These are phyloP conservation scores for Raddia guianensis DNA, from an alignment of 176 grass and related monocot genomes.

Conservation along the genomic window DNA sequence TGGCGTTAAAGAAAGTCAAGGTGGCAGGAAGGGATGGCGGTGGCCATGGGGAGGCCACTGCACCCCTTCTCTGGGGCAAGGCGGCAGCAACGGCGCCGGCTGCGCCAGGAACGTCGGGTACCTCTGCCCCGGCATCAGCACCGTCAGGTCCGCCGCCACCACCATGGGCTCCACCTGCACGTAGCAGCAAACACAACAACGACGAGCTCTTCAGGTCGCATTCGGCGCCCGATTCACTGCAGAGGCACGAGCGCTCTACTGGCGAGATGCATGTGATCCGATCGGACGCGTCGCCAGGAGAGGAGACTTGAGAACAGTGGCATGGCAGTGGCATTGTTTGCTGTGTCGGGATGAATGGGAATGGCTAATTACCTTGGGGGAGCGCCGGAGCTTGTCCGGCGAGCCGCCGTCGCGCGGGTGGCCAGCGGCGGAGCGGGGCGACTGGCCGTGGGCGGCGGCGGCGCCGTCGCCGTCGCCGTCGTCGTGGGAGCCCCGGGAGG, in stretches of 20 bases:
- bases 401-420: conserved; percentile 17
- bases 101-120: conserved; percentile 91
- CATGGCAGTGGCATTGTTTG: conserved; percentile 11
- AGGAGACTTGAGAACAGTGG: not conserved
- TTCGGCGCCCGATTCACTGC: not conserved
- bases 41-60: conserved; percentile 64
- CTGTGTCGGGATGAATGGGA: not conserved
- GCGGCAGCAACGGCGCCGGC: conserved; percentile 80
- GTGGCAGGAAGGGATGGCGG: conserved; percentile 19
- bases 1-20: conserved; percentile 2
- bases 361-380: conserved; percentile 38
- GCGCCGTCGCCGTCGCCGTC: not conserved
- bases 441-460: not conserved
- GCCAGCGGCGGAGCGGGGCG: not conserved
- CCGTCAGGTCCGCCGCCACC: conserved; percentile 56
- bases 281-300: not conserved
- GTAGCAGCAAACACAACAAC: not conserved
- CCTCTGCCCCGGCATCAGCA: conserved; percentile 91
- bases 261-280: conserved; percentile 39
- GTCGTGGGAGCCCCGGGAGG: conserved; percentile 39
- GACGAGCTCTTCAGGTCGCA: not conserved
- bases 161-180: conserved; percentile 47
- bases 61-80: conserved; percentile 73
- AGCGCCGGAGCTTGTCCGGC: conserved; percentile 53
- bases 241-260: not conserved